phyloP scores from a whole-genome alignment of 2,329 filamentous ascomycete species.

The Laburnicola sp. region DNA sequence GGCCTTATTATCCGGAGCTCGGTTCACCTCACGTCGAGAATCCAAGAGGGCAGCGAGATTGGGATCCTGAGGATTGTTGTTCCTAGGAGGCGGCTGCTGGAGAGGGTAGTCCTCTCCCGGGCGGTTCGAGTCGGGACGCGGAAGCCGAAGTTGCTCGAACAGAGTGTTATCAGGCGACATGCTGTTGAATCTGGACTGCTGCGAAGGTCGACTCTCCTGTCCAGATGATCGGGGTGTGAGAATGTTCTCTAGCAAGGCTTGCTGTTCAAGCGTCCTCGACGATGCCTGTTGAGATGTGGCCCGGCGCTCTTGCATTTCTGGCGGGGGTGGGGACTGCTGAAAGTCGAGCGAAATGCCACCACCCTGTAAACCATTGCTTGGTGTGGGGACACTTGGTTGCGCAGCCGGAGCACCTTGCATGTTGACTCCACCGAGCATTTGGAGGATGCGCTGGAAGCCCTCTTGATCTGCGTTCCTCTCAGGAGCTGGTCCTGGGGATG shows the following conservation, averaged over 20 bases:
- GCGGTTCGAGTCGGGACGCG: slow-evolving; percentile 37
- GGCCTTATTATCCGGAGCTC: slow-evolving; percentile 57
- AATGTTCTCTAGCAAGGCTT: slow-evolving; percentile 42
- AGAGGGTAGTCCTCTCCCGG: slow-evolving; percentile 36
- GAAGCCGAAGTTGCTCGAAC: slow-evolving; percentile 36
- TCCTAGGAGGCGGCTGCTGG: slow-evolving; percentile 36
- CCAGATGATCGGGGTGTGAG: slow-evolving; percentile 35
- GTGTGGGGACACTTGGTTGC: slow-evolving; percentile 24
- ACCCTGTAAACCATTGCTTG: slow-evolving; percentile 33
- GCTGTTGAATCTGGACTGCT: slow-evolving; percentile 36
- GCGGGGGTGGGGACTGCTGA: slow-evolving; percentile 33
- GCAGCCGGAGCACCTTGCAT: slow-evolving; percentile 22
- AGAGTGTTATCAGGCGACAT: slow-evolving; percentile 41
- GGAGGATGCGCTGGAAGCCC: slow-evolving; percentile 79
- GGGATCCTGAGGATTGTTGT: slow-evolving; percentile 38
- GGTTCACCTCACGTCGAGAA: slow-evolving; percentile 42
- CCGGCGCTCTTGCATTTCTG: slow-evolving; percentile 29
- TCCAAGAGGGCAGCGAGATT: slow-evolving; percentile 43
- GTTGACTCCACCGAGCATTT: slow-evolving; percentile 69
- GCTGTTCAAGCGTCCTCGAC: slow-evolving; percentile 40
- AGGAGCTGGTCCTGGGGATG: slow-evolving; percentile 34
- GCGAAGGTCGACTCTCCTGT: slow-evolving; percentile 35
- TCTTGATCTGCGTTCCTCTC: slow-evolving; percentile 71
- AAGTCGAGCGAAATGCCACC: slow-evolving; percentile 39
- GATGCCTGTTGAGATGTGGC: slow-evolving; percentile 24